Evolutionary conservation across 176 grass and related monocot genomes (phyloP).

Genomic region (Aegilops tauschii): DNA sequence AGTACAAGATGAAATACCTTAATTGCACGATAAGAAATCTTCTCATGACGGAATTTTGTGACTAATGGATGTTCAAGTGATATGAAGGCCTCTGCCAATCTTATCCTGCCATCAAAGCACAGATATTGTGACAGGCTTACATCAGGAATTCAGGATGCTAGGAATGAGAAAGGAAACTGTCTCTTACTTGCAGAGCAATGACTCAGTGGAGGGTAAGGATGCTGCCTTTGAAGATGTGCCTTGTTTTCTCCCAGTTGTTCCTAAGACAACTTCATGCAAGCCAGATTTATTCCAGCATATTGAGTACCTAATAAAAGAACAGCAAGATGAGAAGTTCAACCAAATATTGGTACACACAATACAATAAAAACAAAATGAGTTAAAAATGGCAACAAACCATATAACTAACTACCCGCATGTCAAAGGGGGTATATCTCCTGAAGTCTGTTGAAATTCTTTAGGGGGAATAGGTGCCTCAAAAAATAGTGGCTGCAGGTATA

Average conservation of each 20-base stretch:
- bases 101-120: constrained; percentile 46
- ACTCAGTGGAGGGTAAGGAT: constrained; percentile 60
- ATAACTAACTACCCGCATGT: constrained; percentile 95
- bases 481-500: constrained; percentile 47
- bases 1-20: constrained; percentile 51
- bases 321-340: background rate
- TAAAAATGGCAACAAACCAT: constrained; percentile 38
- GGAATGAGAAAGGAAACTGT: constrained; percentile 20
- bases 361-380: background rate
- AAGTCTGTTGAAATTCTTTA: constrained; percentile 60
- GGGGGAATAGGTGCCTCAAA: constrained; percentile 59
- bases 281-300: constrained; percentile 86
- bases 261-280: constrained; percentile 80
- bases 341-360: background rate
- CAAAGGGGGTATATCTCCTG: constrained; percentile 49
- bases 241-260: constrained; percentile 94
- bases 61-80: constrained; percentile 29
- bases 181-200: constrained; percentile 90
- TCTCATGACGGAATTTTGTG: constrained; percentile 18
- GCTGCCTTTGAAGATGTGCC: constrained; percentile 73
- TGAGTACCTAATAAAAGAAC: constrained; percentile 56
- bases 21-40: constrained; percentile 53
- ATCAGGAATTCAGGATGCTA: background rate
- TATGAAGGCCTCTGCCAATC: constrained; percentile 60
- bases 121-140: background rate